A percentile compares a stretch with the other conserved stretches of the same genome.
Evolutionary conservation across 2,329 filamentous ascomycete species (phyloP).

Genomic region (Diaporthe amygdali): DNA sequence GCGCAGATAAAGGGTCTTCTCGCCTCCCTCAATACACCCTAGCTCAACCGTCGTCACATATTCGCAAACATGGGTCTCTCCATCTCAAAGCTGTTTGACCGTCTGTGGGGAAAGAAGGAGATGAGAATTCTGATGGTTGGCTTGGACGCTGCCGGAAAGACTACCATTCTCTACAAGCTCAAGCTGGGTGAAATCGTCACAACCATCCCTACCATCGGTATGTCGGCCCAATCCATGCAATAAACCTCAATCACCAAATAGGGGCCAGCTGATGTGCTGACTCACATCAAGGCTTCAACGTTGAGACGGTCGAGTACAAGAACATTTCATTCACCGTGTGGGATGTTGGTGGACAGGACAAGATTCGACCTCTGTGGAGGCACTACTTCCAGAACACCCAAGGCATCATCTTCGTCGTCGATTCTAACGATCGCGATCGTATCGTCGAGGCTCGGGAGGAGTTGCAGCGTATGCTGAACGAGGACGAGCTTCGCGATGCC

Average conservation of each 20-base stretch:
- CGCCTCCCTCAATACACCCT: conserved; percentile 4
- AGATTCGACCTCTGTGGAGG: conserved; percentile 99
- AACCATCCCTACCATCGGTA: conserved; percentile 98
- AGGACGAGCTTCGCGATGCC: conserved; percentile 97
- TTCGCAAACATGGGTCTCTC: conserved; percentile 93
- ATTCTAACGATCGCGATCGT: conserved; percentile 98
- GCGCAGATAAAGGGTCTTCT: conserved; percentile 20
- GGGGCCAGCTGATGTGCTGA: conserved; percentile 30
- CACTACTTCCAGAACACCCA: conserved; percentile 99
- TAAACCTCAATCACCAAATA: not conserved
- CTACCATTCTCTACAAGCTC: conserved; percentile 99
- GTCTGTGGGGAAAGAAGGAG: conserved; percentile 99
- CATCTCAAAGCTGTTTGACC: conserved; percentile 95
- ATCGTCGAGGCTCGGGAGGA: conserved; percentile 96
- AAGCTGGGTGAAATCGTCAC: conserved; percentile 99
- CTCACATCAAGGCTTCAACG: conserved; percentile 81
- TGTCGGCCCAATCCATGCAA: conserved; percentile 36
- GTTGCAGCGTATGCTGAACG: conserved; percentile 97
- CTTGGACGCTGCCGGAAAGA: conserved; percentile 99
- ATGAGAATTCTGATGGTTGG: conserved; percentile 99
- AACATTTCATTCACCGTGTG: conserved; percentile 99
- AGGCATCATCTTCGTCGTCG: conserved; percentile 99
- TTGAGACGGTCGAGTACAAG: conserved; percentile 99
- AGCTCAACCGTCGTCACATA: conserved; percentile 33
- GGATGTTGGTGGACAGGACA: conserved; percentile 99